phyloP scores from a whole-genome alignment of 441 rosid genomes.

The Populus hybrid region DNA sequence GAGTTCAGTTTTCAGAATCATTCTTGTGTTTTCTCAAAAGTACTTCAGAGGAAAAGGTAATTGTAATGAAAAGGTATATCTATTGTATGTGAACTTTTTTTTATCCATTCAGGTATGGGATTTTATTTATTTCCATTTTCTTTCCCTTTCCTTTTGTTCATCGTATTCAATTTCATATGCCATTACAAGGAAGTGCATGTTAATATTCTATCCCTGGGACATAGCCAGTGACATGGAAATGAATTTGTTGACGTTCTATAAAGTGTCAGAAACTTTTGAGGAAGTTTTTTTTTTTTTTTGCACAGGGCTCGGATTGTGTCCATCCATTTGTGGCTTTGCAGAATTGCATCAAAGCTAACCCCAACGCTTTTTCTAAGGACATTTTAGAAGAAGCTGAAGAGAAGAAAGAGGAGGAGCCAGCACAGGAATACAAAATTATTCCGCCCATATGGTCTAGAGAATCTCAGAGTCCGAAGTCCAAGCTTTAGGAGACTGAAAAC shows the following conservation, averaged over 20 bases:
- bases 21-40: constrained; percentile 87
- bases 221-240: neutral
- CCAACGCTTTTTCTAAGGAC: constrained; percentile 62
- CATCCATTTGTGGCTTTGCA: constrained; percentile 81
- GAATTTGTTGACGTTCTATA: neutral
- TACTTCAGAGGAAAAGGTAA: constrained; percentile 79
- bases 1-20: constrained; percentile 74
- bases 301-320: constrained; percentile 85
- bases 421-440: constrained; percentile 49
- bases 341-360: constrained; percentile 71
- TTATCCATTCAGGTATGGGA: neutral
- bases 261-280: neutral
- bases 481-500: constrained; percentile 35
- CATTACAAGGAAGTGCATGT: neutral
- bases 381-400: constrained; percentile 39
- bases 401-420: constrained; percentile 44
- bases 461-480: constrained; percentile 43
- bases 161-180: neutral
- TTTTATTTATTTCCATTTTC: neutral
- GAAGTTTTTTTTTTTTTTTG: neutral
- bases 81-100: neutral
- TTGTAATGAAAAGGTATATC: neutral
- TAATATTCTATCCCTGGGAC: neutral
- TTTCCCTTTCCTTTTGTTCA: neutral
- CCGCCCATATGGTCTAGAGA: constrained; percentile 80